phyloP scores from a whole-genome alignment of 495 filamentous ascomycete genomes.

The Saxophila tyrrhenica region DNA sequence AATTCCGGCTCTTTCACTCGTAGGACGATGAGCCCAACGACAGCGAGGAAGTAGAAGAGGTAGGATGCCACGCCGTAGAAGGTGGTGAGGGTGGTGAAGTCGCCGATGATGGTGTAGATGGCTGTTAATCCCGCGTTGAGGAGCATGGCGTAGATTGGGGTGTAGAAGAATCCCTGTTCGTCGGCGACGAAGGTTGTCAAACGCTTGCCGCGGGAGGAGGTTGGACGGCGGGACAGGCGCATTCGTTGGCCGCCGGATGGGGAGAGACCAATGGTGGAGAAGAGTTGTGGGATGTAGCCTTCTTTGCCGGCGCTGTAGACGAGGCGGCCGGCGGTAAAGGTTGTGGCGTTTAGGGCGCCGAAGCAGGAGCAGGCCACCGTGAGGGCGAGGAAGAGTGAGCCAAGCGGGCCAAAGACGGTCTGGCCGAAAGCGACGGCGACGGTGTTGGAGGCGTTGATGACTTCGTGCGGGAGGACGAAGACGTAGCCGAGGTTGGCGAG shows the following conservation, averaged over 20 bases:
- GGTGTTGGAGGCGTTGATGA: slow-evolving; percentile 77
- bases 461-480: slow-evolving; percentile 72
- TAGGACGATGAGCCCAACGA: slow-evolving; percentile 83
- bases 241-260: slow-evolving; percentile 14
- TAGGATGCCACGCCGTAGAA: slow-evolving; percentile 97
- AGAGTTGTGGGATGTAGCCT: slow-evolving; percentile 76
- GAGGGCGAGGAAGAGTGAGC: slow-evolving; percentile 75
- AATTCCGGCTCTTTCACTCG: slow-evolving; percentile 78
- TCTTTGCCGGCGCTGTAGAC: slow-evolving; percentile 93
- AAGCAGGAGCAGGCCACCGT: slow-evolving; percentile 75
- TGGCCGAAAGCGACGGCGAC: slow-evolving; percentile 87
- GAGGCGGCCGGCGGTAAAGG: slow-evolving; percentile 83
- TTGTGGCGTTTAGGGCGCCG: slow-evolving; percentile 86
- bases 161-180: slow-evolving; percentile 50
- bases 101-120: slow-evolving; percentile 70
- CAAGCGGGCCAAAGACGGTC: slow-evolving; percentile 76
- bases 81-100: slow-evolving; percentile 82
- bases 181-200: slow-evolving; percentile 26
- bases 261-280: slow-evolving; percentile 66
- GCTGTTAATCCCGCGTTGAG: slow-evolving; percentile 65
- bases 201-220: slow-evolving; percentile 7
- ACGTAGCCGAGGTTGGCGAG: slow-evolving; percentile 89
- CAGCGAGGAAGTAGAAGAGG: slow-evolving; percentile 91
- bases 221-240: slow-evolving; percentile 21
- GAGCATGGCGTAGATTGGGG: slow-evolving; percentile 78